These are phyloP conservation scores for Adansonia gregorii DNA, from an alignment of 441 rosid genomes.

Conservation along the genomic window DNA sequence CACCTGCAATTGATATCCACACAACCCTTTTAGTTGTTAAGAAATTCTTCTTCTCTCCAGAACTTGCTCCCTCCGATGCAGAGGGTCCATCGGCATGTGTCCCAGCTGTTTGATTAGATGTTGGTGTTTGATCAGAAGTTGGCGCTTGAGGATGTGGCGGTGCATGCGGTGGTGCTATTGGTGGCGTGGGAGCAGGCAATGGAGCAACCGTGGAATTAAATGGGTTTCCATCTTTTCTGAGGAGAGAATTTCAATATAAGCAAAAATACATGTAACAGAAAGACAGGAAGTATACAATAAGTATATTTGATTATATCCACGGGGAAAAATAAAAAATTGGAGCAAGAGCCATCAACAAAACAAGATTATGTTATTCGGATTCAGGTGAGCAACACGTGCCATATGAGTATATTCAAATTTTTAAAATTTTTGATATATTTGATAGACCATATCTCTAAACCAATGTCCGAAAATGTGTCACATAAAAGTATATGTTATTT, in stretches of 20 bases:
- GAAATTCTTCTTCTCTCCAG: constrained; percentile 46
- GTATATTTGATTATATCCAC: constrained; percentile 8
- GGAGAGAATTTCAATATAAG: constrained; percentile 32
- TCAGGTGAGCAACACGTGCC: neutral
- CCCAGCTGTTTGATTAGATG: constrained; percentile 56
- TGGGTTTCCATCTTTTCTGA: constrained; percentile 81
- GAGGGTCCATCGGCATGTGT: constrained; percentile 66
- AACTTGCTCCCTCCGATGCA: constrained; percentile 47
- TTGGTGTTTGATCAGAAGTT: constrained; percentile 38
- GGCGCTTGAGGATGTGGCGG: constrained; percentile 44
- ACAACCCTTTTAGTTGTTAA: constrained; percentile 56
- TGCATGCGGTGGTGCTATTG: constrained; percentile 48
- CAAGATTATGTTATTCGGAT: neutral
- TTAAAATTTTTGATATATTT: neutral
- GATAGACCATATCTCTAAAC: neutral
- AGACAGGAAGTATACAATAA: neutral
- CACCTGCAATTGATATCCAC: constrained; percentile 74
- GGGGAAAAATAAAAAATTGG: neutral
- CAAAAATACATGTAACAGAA: constrained; percentile 21
- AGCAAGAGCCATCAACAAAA: neutral
- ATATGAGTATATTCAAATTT: neutral
- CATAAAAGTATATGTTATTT: too few relatives aligned
- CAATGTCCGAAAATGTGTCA: too few relatives aligned
- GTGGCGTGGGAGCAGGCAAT: constrained; percentile 52
- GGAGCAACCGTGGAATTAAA: constrained; percentile 64